Evolutionary conservation across 2,329 filamentous ascomycete genomes (phyloP).

Genomic region (Aspergillus caelatus): DNA sequence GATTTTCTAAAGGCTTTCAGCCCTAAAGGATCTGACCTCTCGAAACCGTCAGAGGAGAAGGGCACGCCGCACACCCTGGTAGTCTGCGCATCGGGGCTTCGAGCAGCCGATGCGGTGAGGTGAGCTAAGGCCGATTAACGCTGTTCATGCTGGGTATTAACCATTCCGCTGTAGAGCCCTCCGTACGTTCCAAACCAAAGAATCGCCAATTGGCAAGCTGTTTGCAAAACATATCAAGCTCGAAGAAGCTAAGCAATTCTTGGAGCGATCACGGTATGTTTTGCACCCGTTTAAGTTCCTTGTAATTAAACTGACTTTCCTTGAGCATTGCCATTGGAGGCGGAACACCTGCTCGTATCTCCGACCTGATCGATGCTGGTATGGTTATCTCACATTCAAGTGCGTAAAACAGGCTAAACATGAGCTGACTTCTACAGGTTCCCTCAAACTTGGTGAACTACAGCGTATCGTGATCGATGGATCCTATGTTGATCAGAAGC

Average conservation of each 20-base stretch:
- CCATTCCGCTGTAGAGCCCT: conserved; percentile 59
- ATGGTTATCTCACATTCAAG: conserved; percentile 31
- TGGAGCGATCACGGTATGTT: conserved; percentile 61
- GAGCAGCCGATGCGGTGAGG: conserved; percentile 83
- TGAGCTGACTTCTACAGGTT: conserved; percentile 51
- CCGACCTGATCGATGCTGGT: conserved; percentile 82
- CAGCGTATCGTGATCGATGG: conserved; percentile 85
- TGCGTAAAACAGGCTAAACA: background rate
- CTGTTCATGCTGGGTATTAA: background rate
- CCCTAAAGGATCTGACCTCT: conserved; percentile 61
- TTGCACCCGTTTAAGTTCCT: background rate
- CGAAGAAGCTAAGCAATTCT: conserved; percentile 77
- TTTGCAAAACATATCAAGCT: conserved; percentile 99
- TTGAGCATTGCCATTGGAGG: conserved; percentile 79
- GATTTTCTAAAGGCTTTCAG: conserved; percentile 70
- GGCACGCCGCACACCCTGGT: conserved; percentile 84
- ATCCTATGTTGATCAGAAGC: conserved; percentile 92
- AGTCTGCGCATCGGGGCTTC: conserved; percentile 79
- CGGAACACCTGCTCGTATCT: conserved; percentile 81
- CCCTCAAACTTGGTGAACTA: conserved; percentile 70
- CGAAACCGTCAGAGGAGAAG: conserved; percentile 66
- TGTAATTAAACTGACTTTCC: conserved; percentile 9
- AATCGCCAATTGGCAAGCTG: conserved; percentile 79
- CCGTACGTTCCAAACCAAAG: conserved; percentile 77
- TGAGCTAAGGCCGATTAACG: conserved; percentile 36